phyloP scores from a whole-genome alignment of 257 asterid species.

The Linderniella brevidens region DNA sequence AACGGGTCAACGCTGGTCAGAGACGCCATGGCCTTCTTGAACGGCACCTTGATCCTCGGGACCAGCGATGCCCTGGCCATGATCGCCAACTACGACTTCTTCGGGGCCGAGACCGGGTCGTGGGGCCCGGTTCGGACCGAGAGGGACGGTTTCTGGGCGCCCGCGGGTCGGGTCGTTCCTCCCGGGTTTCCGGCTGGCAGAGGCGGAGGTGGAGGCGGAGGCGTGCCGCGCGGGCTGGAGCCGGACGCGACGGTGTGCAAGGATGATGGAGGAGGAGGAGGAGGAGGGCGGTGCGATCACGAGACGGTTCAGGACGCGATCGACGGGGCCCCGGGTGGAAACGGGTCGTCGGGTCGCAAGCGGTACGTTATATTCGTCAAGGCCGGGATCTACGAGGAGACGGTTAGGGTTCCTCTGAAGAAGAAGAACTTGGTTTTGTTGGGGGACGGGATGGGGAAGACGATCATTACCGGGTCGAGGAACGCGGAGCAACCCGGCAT shows the following conservation, averaged over 20 bases:
- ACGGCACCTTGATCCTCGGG: slow-evolving; percentile 11
- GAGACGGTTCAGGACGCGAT: slow-evolving; percentile 47
- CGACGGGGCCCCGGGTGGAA: slow-evolving; percentile 25
- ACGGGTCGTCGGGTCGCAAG: slow-evolving; percentile 4
- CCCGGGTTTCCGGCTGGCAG: slow-evolving; percentile 1
- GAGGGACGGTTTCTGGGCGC: slow-evolving; percentile 55
- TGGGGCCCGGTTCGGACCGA: slow-evolving; percentile 43
- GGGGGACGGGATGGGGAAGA: slow-evolving; percentile 68
- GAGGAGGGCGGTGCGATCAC: slow-evolving; percentile 25
- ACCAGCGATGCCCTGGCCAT: slow-evolving; percentile 32
- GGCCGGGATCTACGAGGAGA: slow-evolving; percentile 48
- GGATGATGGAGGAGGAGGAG: no score
- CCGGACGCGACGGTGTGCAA: no score
- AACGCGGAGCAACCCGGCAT: slow-evolving; percentile 32
- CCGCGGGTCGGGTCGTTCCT: slow-evolving; percentile 1
- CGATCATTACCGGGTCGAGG: slow-evolving; percentile 42
- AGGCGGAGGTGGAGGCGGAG: slow-evolving; percentile 3
- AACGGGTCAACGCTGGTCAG: no score
- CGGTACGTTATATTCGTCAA: slow-evolving; percentile 44
- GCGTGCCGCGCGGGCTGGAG: no score
- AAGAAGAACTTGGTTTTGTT: slow-evolving; percentile 47
- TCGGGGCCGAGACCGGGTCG: slow-evolving; percentile 18
- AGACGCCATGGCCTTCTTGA: no score
- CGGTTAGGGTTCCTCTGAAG: slow-evolving; percentile 41
- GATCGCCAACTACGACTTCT: slow-evolving; percentile 29